Conservation (phyloP, 1,284 basidiomycete species). For the Ceratobasidium sp. region DNA sequence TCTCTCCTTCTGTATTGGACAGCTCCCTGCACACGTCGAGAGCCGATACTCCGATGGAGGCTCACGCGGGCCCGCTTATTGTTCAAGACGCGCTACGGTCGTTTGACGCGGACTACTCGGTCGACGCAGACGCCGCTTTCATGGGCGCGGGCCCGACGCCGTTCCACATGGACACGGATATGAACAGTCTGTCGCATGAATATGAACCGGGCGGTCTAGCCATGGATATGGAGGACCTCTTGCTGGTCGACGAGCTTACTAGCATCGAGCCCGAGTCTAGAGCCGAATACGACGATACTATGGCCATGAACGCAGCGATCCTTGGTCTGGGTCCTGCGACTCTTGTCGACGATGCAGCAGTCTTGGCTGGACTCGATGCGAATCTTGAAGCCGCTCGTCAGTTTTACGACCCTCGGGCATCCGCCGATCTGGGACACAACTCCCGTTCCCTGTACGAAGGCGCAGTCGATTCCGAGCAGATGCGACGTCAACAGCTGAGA, state of each 20-base stretch:
- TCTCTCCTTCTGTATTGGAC: neutral
- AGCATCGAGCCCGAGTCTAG: neutral
- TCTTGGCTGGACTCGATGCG: slow-evolving; percentile 21
- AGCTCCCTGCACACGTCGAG: neutral
- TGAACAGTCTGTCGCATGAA: neutral
- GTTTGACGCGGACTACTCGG: slow-evolving; percentile 28
- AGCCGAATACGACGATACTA: neutral
- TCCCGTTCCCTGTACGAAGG: neutral
- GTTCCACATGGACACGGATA: slow-evolving; percentile 3
- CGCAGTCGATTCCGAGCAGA: neutral
- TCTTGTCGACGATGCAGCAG: neutral
- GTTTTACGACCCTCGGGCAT: neutral
- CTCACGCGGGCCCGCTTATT: neutral
- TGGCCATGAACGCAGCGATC: slow-evolving; percentile 13
- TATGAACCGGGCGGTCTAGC: neutral
- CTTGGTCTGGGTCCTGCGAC: neutral
- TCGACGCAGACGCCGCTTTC: neutral
- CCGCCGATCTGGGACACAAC: neutral
- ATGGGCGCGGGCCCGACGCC: slow-evolving; percentile 3
- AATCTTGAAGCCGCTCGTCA: neutral
- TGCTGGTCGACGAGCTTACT: neutral
- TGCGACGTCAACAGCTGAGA: neutral
- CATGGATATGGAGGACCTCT: neutral
- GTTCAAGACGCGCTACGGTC: neutral
- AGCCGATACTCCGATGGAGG: neutral